Percentiles rank a stretch among this genome's conserved stretches.
phyloP scores from a whole-genome alignment of 306 rosid species.

The Rosa multiflora region DNA sequence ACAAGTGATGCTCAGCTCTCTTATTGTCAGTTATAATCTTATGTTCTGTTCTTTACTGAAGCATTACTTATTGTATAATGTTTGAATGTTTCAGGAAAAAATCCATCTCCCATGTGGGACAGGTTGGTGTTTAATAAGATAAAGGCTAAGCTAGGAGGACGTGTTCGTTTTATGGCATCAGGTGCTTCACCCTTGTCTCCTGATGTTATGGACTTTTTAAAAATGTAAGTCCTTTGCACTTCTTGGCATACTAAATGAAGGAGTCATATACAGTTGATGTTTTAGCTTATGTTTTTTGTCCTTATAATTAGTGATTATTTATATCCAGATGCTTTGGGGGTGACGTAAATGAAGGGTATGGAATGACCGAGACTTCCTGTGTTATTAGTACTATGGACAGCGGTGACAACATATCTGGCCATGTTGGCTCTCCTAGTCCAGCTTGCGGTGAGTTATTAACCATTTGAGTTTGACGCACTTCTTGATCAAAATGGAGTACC shows the following conservation, averaged over 20 bases:
- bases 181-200: constrained; percentile 99
- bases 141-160: constrained; percentile 92
- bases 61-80: background rate
- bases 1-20: background rate
- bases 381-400: constrained; percentile 67
- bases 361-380: constrained; percentile 97
- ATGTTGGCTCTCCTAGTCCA: constrained; percentile 90
- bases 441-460: constrained; percentile 81
- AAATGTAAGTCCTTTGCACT: constrained; percentile 61
- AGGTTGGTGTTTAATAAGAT: constrained; percentile 93
- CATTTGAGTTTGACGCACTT: background rate
- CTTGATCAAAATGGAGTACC: background rate
- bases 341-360: constrained; percentile 83
- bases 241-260: constrained; percentile 15
- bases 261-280: constrained; percentile 2
- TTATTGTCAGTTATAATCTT: background rate
- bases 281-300: constrained; percentile 4
- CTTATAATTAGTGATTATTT: constrained; percentile 27
- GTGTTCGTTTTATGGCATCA: constrained; percentile 82
- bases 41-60: background rate
- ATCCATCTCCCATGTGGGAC: constrained; percentile 94
- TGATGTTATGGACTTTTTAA: constrained; percentile 89
- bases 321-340: constrained; percentile 85
- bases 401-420: constrained; percentile 69
- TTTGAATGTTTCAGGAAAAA: constrained; percentile 59